These are phyloP conservation scores for Rhizophora apiculata DNA, from an alignment of 345 rosid species.

Conservation along the genomic window DNA sequence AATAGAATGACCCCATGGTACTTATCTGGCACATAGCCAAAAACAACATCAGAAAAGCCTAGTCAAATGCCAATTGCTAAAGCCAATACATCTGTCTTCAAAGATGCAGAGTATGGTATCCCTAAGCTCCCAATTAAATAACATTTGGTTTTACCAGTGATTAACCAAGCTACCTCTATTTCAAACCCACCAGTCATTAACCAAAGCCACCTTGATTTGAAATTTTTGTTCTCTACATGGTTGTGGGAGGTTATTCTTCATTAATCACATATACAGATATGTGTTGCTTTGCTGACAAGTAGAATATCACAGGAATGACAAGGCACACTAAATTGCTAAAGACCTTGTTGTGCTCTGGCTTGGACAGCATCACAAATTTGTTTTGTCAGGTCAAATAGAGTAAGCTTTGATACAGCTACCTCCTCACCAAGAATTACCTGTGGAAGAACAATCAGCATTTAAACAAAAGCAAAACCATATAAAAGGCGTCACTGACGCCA, in stretches of 20 bases:
- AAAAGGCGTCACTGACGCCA: not conserved
- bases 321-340: conserved; percentile 14
- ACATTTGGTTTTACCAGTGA: not conserved
- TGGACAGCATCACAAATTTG: conserved; percentile 97
- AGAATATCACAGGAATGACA: conserved; percentile 13
- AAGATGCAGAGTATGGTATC: not conserved
- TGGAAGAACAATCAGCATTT: conserved; percentile 11
- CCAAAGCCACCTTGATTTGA: not conserved
- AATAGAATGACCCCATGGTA: conserved; percentile 91
- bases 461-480: not conserved
- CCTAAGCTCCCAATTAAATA: not conserved
- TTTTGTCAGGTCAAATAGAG: conserved; percentile 81
- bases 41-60: not conserved
- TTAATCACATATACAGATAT: not conserved
- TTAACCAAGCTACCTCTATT: not conserved
- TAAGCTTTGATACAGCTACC: conserved; percentile 97
- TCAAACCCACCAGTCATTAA: not conserved
- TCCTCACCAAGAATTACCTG: conserved; percentile 98
- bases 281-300: not conserved
- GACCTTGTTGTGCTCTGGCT: conserved; percentile 88
- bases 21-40: conserved; percentile 56
- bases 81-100: not conserved
- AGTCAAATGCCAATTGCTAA: not conserved
- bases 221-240: not conserved
- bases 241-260: not conserved